These are phyloP conservation scores for Blastobotrys capitulatus DNA, from an alignment of 1,139 yeast genomes.

Conservation along the genomic window DNA sequence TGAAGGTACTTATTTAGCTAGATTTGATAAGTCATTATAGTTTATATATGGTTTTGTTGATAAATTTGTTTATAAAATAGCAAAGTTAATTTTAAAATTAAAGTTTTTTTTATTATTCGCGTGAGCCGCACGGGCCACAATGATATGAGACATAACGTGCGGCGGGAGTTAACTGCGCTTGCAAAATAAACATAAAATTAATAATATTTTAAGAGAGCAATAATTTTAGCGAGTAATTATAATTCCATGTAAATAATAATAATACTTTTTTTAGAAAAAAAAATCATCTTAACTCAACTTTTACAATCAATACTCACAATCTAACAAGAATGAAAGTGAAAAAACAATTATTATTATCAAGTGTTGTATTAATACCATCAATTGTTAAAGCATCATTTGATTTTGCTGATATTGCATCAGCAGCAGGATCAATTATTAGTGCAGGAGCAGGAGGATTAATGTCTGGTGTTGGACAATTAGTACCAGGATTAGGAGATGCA, in stretches of 20 bases:
- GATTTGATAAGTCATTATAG: conserved; percentile 8
- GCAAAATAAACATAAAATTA: too few relatives aligned
- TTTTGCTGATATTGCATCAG: not conserved
- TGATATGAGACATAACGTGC: too few relatives aligned
- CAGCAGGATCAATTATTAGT: not conserved
- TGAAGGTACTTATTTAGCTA: conserved; percentile 23
- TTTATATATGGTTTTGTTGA: not conserved
- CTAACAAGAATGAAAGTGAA: not conserved
- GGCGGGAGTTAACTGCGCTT: too few relatives aligned
- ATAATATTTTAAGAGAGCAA: too few relatives aligned
- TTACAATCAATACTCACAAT: too few relatives aligned
- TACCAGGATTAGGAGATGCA: conserved; percentile 1
- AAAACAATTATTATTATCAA: not conserved
- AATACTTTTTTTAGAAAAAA: too few relatives aligned
- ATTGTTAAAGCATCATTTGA: not conserved
- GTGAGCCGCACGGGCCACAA: too few relatives aligned
- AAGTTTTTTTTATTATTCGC: too few relatives aligned
- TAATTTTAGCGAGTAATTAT: too few relatives aligned
- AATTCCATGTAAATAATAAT: too few relatives aligned
- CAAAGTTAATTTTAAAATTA: too few relatives aligned
- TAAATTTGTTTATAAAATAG: not conserved
- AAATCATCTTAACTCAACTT: too few relatives aligned
- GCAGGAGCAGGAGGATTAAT: not conserved
- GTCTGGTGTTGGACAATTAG: not conserved
- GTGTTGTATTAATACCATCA: not conserved